These are phyloP conservation scores for Apophysomyces sp. DNA, from an alignment of 371 early-diverging fungal genomes.

Conservation along the genomic window DNA sequence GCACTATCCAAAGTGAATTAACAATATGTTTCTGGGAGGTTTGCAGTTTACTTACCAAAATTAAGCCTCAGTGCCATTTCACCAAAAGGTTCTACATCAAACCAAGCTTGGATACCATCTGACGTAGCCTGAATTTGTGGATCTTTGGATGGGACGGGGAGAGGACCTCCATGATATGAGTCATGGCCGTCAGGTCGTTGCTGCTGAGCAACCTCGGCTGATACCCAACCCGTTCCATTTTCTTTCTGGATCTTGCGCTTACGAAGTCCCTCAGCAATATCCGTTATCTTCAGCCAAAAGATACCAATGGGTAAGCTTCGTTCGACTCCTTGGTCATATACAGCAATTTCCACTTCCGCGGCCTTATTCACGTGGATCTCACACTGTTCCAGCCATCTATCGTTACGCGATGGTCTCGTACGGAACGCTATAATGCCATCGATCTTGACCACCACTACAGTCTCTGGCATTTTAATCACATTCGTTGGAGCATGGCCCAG, in stretches of 20 bases:
- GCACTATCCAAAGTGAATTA: slow-evolving; percentile 9
- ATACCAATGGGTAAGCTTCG: slow-evolving; percentile 70
- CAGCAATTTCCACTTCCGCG: slow-evolving; percentile 87
- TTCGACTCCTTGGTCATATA: slow-evolving; percentile 71
- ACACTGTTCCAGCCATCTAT: slow-evolving; percentile 78
- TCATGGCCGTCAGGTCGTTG: background rate
- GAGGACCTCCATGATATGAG: background rate
- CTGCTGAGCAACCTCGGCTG: slow-evolving; percentile 25
- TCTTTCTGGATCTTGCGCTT: slow-evolving; percentile 58
- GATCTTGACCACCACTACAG: slow-evolving; percentile 77
- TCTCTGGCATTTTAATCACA: slow-evolving; percentile 58
- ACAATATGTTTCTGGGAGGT: no score
- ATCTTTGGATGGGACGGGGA: background rate
- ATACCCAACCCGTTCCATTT: slow-evolving; percentile 39
- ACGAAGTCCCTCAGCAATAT: slow-evolving; percentile 76
- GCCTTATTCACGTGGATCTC: slow-evolving; percentile 84
- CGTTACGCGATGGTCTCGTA: slow-evolving; percentile 61
- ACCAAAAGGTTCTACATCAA: slow-evolving; percentile 93
- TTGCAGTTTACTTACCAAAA: slow-evolving; percentile 61
- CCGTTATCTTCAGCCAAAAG: slow-evolving; percentile 80
- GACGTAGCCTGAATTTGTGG: background rate
- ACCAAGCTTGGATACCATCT: slow-evolving; percentile 76
- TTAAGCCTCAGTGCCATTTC: slow-evolving; percentile 77
- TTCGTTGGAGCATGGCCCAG: slow-evolving; percentile 69
- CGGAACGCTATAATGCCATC: slow-evolving; percentile 73